Evolutionary conservation across 192 early-diverging fungal species (phyloP), one percentile per base, ranked within the genome.

Genomic region (Dissophora ornata): DNA sequence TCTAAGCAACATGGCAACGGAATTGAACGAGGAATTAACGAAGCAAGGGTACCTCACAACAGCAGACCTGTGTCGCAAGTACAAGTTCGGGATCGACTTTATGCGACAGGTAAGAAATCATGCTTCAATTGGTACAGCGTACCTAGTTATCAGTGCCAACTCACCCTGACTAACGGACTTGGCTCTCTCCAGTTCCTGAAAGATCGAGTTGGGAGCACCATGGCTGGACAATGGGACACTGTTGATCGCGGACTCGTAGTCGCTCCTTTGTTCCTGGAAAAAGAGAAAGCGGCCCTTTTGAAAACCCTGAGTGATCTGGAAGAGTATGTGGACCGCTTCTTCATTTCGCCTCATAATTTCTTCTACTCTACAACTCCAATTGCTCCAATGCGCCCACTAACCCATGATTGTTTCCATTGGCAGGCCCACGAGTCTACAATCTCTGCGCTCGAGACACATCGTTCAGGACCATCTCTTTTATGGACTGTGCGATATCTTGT

Each of bases 401-500:
- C 0, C 11, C 13, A 22, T n/a, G n/a, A 24, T 30, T 13, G 15
- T 8, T 40, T 49, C 8, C 3, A 28, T 12, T n/a, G 0, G 22
- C 59, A 77, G 73, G 32, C 73, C 73, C 1, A 67, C 58, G 7
- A 57, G 56, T 13, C 30, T 77, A 24, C 52, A 55, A 9, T n/a
- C 28, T 0, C 32, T 77, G 22, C 57, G 49, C 16, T 24, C 45
- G 0, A 52, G 29, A 2, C 44, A 62, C 21, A 25, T 67, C 25
- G 73, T 77, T 45, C 64, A 62, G 45, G 65, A 67, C 28, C 73
- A 67, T 51, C 21, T 77, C 18, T 67, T 77, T 49, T 67, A 56
- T 28, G 57, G 64, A 61, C 38, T 77, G 4, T 77, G 73, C 22
- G 73, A 77, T 10, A 5, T 47, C 0, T 47, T 77, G 18, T 55